Evolutionary conservation across 2,329 filamentous ascomycete species (phyloP), one percentile per base, ranked within the genome.

Genomic region (Clarireedia monteithiana): DNA sequence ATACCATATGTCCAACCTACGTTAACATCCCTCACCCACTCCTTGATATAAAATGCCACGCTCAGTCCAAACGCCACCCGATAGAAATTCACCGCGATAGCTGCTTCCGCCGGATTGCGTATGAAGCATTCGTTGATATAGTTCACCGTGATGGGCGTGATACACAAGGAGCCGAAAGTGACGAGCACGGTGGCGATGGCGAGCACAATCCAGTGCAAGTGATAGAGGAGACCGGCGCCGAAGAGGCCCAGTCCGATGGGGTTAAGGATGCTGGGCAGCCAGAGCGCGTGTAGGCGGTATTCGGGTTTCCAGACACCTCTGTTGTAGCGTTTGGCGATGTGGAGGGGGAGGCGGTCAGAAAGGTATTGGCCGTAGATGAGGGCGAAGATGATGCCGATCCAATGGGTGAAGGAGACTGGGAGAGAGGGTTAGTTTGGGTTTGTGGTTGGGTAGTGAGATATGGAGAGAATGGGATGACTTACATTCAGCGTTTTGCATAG

Each of bases 311-410:
- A 58, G 7, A 59, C 34, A 6, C 48, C 61, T 52, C 34, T 46
- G 45, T 14, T 53, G 36, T 50, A 14, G 38, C 48, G 30, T 23
- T 50, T 26, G 9, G 50, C 50, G 23, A 59, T 27, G 40, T 44
- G 53, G 17, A 74, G 63, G 0, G 72, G 70, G 3, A 73, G 60
- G 4, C 67, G 59, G 58, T 75, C 71, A 51, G 69, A 73, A 36
- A 72, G 60, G 27, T 67, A 64, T 55, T 68, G 67, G 5, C 69
- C 71, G 50, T 67, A 71, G 17, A 69, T 49, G 7, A 70, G 67
- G 1, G 69, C 69, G 23, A 66, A 50, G 17, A 71, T 60, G 27
- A 73, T 66, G 6, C 71, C 72, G 10, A 71, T 63, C 73, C 73
- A 76, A 55, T 68, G 65, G 26, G 68, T 64, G 59, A 75, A 73